A percentile compares a stretch with the other conserved stretches of the same genome.
These are phyloP conservation scores for Microcera coccophila DNA, from an alignment of 2,329 filamentous ascomycete species.

Conservation along the genomic window DNA sequence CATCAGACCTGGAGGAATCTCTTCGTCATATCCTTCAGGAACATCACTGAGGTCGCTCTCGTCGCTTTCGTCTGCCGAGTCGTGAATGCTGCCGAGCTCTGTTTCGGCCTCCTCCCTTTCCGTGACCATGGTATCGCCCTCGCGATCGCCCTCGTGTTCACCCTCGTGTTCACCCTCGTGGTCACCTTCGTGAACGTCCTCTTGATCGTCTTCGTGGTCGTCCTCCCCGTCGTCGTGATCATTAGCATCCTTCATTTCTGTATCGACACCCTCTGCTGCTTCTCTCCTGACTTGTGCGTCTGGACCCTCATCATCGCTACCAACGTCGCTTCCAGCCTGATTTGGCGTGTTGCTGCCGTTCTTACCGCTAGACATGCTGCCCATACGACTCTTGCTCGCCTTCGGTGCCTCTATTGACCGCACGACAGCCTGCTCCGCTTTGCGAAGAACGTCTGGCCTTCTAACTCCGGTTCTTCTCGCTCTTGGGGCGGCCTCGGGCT, in stretches of 20 bases:
- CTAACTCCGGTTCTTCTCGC: constrained; percentile 45
- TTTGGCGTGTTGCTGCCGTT: constrained; percentile 40
- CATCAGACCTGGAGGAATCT: constrained; percentile 50
- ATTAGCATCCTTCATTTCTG: constrained; percentile 44
- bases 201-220: constrained; percentile 26
- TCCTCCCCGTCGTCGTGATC: constrained; percentile 30
- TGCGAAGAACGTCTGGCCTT: constrained; percentile 56
- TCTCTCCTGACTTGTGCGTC: constrained; percentile 38
- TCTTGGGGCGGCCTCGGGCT: constrained; percentile 38
- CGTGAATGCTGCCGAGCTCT: constrained; percentile 54
- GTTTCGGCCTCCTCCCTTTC: constrained; percentile 26
- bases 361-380: constrained; percentile 51
- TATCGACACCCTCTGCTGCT: constrained; percentile 32
- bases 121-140: constrained; percentile 26
- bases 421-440: constrained; percentile 56
- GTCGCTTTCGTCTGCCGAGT: constrained; percentile 66
- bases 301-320: constrained; percentile 40
- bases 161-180: constrained; percentile 23
- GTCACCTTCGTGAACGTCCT: constrained; percentile 29
- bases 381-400: constrained; percentile 44
- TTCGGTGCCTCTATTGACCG: constrained; percentile 49
- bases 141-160: constrained; percentile 28
- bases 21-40: constrained; percentile 54
- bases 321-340: constrained; percentile 33
- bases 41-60: constrained; percentile 55